Evolutionary conservation across 2,329 filamentous ascomycete genomes (phyloP).

Genomic region (Pyricularia sp.): DNA sequence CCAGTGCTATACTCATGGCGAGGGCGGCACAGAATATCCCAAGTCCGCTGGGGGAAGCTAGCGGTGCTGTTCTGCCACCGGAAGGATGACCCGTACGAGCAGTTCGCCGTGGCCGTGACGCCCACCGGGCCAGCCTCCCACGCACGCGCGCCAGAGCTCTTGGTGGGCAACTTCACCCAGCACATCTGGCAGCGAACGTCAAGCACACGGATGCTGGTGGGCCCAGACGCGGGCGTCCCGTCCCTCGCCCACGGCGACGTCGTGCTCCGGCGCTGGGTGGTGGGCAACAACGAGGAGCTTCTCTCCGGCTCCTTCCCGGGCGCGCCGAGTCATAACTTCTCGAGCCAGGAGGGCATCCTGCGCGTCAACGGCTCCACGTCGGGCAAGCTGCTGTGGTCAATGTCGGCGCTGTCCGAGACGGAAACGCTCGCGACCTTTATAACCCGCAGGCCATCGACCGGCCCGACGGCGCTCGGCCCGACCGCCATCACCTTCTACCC

Average conservation of each 20-base stretch:
- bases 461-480: not conserved
- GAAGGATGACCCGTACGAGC: conserved; percentile 1
- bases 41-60: not conserved
- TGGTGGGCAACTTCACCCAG: conserved; percentile 1
- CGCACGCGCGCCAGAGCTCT: not conserved
- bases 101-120: conserved; percentile 2
- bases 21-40: not conserved
- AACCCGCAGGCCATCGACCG: not conserved
- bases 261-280: conserved; percentile 1
- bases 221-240: not conserved
- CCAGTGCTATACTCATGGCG: conserved; percentile 1
- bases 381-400: conserved; percentile 1
- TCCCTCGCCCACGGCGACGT: conserved; percentile 1
- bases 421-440: conserved; percentile 2
- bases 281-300: conserved; percentile 4
- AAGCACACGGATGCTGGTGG: not conserved
- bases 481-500: not conserved
- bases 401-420: conserved; percentile 2
- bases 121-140: not conserved
- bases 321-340: not conserved
- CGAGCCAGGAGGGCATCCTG: not conserved
- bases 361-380: not conserved
- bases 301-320: not conserved
- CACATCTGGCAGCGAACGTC: not conserved
- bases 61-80: conserved; percentile 4